Evolutionary conservation across 257 asterid genomes (phyloP).

Genomic region (Solanum appendiculatum): DNA sequence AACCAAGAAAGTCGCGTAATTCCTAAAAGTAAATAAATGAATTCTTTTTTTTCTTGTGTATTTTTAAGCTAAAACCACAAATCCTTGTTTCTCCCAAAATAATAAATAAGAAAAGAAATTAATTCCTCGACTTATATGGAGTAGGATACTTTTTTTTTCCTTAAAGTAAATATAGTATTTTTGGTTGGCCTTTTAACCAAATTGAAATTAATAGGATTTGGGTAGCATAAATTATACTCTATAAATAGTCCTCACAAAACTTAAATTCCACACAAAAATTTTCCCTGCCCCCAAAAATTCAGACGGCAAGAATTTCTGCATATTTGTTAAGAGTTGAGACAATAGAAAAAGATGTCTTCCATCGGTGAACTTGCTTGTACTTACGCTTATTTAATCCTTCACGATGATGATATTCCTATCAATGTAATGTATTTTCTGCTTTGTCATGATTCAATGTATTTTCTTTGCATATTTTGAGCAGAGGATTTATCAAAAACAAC

Average conservation of each 20-base stretch:
- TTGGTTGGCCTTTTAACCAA: neutral
- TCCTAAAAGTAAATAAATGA: no score
- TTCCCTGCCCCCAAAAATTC: neutral
- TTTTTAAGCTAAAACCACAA: neutral
- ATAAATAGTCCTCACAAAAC: neutral
- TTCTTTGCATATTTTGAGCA: neutral
- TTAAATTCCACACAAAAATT: neutral
- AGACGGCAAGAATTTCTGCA: neutral
- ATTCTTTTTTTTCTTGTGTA: neutral
- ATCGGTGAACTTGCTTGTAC: slow-evolving; percentile 9
- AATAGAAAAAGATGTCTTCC: neutral
- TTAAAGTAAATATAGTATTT: neutral
- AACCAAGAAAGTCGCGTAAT: no score
- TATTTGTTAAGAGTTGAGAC: neutral
- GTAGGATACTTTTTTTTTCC: neutral
- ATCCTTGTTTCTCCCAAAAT: neutral
- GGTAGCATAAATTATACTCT: neutral
- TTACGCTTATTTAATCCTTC: slow-evolving; percentile 9
- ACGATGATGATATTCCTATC: slow-evolving; percentile 11
- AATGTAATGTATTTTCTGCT: neutral
- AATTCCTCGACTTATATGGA: neutral
- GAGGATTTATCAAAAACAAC: no score
- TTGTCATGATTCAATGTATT: no score
- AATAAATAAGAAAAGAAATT: neutral
- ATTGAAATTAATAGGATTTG: neutral